A percentile compares a stretch with the other conserved stretches of the same genome.
Evolutionary conservation across 345 rosid species (phyloP).

Genomic region (Diplotaxis tenuifolia): DNA sequence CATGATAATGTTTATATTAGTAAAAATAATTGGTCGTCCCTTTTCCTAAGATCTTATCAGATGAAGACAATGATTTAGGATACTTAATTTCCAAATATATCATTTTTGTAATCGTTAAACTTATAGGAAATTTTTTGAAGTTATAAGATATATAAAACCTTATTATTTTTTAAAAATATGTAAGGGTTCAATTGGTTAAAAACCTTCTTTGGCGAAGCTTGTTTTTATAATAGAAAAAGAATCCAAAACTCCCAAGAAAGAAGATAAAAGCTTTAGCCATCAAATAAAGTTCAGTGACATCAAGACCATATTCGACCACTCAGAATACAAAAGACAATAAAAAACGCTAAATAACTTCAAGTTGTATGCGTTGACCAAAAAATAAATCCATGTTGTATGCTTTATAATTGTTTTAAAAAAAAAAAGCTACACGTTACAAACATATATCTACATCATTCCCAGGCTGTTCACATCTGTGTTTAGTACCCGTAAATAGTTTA

Average conservation of each 20-base stretch:
- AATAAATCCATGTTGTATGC: neutral
- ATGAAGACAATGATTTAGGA: neutral
- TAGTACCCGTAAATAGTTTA: neutral
- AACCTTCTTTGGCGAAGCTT: neutral
- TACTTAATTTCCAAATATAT: neutral
- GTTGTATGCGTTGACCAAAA: neutral
- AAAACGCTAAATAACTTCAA: constrained; percentile 1
- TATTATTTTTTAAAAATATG: neutral
- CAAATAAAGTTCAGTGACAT: constrained; percentile 12
- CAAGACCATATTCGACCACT: constrained; percentile 13
- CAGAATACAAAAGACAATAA: constrained; percentile 9
- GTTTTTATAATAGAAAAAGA: neutral
- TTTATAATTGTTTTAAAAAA: neutral
- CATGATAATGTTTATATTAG: neutral
- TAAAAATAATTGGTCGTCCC: too few species aligned
- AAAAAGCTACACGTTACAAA: neutral
- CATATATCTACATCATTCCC: neutral
- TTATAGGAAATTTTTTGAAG: neutral
- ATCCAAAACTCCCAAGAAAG: constrained; percentile 1
- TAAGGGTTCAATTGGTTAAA: neutral
- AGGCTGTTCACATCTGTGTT: constrained; percentile 23
- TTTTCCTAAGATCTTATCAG: neutral
- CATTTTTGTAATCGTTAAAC: neutral
- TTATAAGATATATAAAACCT: neutral
- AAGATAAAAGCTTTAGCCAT: neutral